phyloP scores from a whole-genome alignment of 257 asterid species.

The Thymus mandschuricus region DNA sequence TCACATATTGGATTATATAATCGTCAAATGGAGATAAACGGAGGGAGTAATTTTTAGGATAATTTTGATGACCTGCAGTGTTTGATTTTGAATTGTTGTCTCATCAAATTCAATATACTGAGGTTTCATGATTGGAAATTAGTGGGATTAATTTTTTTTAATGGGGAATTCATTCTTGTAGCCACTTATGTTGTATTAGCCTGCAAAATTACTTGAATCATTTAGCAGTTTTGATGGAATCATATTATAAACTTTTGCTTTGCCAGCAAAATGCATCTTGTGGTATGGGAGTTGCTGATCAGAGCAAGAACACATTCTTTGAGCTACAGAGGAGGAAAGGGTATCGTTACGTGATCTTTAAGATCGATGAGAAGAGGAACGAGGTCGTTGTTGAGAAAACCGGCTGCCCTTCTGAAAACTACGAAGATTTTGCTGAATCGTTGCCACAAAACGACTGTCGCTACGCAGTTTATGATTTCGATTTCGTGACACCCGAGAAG shows the following conservation, averaged over 20 bases:
- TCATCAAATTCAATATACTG: too few relatives aligned
- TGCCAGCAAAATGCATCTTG: constrained; percentile 61
- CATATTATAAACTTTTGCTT: neutral
- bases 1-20: too few relatives aligned
- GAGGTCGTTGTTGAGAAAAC: constrained; percentile 70
- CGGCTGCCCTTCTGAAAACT: constrained; percentile 57
- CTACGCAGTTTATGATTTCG: constrained; percentile 68
- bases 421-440: constrained; percentile 57
- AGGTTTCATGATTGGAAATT: too few relatives aligned
- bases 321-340: constrained; percentile 66
- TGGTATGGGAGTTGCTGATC: constrained; percentile 64
- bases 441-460: constrained; percentile 68
- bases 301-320: constrained; percentile 56
- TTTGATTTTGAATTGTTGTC: too few relatives aligned
- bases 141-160: too few relatives aligned
- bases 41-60: too few relatives aligned
- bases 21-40: too few relatives aligned
- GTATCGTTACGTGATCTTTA: constrained; percentile 61
- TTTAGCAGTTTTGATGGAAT: neutral
- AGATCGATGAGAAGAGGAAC: constrained; percentile 67
- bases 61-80: too few relatives aligned
- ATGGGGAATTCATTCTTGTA: too few relatives aligned
- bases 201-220: neutral
- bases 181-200: neutral
- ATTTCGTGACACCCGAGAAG: constrained; percentile 69